Base-by-base conservation (phyloP, 2,329 filamentous ascomycete genomes). In the Botrytis galanthina region DNA sequence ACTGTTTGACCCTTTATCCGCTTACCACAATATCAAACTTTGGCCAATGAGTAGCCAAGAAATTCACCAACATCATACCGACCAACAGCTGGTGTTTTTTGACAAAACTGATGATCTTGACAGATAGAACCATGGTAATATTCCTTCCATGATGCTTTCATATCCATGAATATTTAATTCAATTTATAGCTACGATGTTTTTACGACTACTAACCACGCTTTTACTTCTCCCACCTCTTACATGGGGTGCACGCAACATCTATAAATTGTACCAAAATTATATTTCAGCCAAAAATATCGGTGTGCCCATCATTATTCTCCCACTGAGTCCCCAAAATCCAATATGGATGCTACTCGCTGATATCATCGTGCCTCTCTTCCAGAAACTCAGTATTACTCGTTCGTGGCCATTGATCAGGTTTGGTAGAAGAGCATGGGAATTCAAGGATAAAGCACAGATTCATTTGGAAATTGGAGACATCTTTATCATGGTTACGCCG, bases 1-100 rank as follows among this genome's bases (percentile, higher is more conserved):
- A 22, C 1, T 3, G 1, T 0, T 59, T 10, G 4, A 32, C 7
- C 1, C 0, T 32, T 10, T 4, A 4, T 59, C 7, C 4, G 10
- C 3, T 32, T 32, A 10, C 12, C 29, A 22, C n/a, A 20, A 1
- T 32, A 59, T 20, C 3, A 20, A 1, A 5, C 29, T 32, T 6
- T 32, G 4, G n/a, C 29, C 54, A 32, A 59, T 59, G 0, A 3
- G 29, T 3, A 20, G 3, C 4, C 29, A 10, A 32, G 29, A 18
- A 59, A 9, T 59, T 4, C 1, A 32, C 16, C 54, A 57, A 57
- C 16, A 32, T 57, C n/a, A 57, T 20, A 26, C 29, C n/a, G 4
- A 32, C 54, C 16, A 59, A 59, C 29, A 32, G 1, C 9, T 32
- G 29, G 54, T 32, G 1, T 18, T 10, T 18, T 32, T 12, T 1